Conservation (phyloP, 192 early-diverging fungal genomes). For the Backusella mclennaniae region DNA sequence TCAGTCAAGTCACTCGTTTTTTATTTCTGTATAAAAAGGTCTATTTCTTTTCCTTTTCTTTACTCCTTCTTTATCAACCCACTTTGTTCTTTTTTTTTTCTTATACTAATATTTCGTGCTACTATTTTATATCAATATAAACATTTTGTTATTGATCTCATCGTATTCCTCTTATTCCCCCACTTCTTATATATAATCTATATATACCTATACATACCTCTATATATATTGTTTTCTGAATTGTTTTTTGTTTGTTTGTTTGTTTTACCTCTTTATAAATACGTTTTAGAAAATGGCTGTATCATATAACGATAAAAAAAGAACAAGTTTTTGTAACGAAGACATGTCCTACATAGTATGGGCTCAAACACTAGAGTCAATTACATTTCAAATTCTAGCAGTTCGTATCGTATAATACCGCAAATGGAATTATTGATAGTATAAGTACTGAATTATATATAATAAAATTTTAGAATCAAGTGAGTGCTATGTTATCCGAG, state of each 20-base stretch:
- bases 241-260: neutral
- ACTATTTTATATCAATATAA: neutral
- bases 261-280: neutral
- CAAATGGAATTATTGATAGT: neutral
- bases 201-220: neutral
- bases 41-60: neutral
- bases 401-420: neutral
- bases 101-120: neutral
- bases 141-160: neutral
- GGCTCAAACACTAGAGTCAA: conserved; percentile 10
- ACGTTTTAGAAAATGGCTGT: neutral
- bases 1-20: neutral
- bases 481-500: neutral
- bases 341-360: neutral
- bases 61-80: neutral
- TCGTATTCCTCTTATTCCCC: neutral
- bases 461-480: conserved; percentile 7
- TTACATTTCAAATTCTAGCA: conserved; percentile 15
- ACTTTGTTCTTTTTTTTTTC: neutral
- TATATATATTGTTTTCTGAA: neutral
- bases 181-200: neutral
- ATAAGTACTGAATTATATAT: neutral
- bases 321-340: neutral
- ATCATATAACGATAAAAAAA: neutral
- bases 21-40: neutral